A percentile compares a stretch with the other conserved stretches of the same genome.
phyloP scores from a whole-genome alignment of 495 filamentous ascomycete genomes.

The Lasiosphaeriaceae sp. region DNA sequence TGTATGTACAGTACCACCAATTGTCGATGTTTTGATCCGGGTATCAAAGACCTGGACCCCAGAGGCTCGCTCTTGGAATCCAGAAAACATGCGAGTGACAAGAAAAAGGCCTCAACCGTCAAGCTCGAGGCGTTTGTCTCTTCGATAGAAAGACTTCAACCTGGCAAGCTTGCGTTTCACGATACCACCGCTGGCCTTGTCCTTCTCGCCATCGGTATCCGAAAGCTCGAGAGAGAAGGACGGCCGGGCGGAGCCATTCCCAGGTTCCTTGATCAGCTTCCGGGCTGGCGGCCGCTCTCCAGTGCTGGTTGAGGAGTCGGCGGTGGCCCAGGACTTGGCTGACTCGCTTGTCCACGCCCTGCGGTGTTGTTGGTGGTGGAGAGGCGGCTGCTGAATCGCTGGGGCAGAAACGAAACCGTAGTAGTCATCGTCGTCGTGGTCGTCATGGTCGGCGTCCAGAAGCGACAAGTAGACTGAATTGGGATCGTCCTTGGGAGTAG shows the following conservation, averaged over 20 bases:
- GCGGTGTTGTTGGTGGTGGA: constrained; percentile 1
- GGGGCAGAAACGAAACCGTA: background rate
- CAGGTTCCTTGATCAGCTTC: constrained; percentile 27
- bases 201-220: constrained; percentile 23
- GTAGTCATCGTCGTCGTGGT: background rate
- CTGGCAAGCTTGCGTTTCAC: constrained; percentile 22
- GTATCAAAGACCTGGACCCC: too few relatives aligned
- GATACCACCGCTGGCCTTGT: constrained; percentile 14
- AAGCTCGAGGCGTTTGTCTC: too few relatives aligned
- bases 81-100: too few relatives aligned
- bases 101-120: too few relatives aligned
- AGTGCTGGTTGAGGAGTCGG: constrained; percentile 18
- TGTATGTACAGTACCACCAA: too few relatives aligned
- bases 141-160: constrained; percentile 12
- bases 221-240: constrained; percentile 24
- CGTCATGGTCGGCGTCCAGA: constrained; percentile 15
- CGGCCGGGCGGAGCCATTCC: constrained; percentile 22
- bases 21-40: too few relatives aligned
- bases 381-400: background rate
- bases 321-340: background rate
- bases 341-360: constrained; percentile 4
- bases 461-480: constrained; percentile 26
- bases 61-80: constrained; percentile 6
- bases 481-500: constrained; percentile 10
- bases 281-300: constrained; percentile 24